phyloP scores from a whole-genome alignment of 306 rosid genomes.

The Crotalaria pallida region DNA sequence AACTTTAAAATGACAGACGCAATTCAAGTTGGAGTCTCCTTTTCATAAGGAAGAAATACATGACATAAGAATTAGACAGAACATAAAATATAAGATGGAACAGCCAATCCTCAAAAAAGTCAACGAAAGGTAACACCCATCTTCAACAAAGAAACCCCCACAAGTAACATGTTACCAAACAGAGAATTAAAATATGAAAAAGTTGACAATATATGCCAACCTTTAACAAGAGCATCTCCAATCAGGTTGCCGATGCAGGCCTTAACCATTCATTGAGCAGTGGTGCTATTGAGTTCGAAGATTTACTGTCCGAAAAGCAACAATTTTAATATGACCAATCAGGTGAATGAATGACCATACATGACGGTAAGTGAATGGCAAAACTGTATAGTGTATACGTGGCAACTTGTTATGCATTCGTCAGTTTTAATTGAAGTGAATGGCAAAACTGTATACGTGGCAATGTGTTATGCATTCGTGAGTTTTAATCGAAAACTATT shows the following conservation, averaged over 20 bases:
- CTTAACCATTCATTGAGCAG: neutral
- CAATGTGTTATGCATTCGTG: too few relatives aligned
- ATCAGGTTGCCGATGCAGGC: neutral
- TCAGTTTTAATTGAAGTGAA: too few relatives aligned
- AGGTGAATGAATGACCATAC: too few relatives aligned
- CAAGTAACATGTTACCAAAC: neutral
- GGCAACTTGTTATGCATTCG: too few relatives aligned
- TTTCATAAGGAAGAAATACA: neutral
- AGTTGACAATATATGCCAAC: slow-evolving; percentile 1
- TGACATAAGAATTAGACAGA: neutral
- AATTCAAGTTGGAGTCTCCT: neutral
- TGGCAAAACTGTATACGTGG: too few relatives aligned
- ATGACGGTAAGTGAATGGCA: too few relatives aligned
- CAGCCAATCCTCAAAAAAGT: neutral
- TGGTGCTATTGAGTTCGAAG: too few relatives aligned
- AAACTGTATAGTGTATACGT: too few relatives aligned
- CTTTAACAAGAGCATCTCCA: neutral
- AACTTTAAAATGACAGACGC: neutral
- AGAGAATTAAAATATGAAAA: neutral
- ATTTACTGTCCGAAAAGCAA: too few relatives aligned
- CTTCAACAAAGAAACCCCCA: neutral
- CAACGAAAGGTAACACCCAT: neutral
- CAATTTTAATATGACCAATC: too few relatives aligned
- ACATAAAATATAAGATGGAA: neutral
- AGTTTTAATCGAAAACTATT: too few relatives aligned